phyloP scores from a whole-genome alignment of 371 early-diverging fungal species.

The Mortierella sp. region DNA sequence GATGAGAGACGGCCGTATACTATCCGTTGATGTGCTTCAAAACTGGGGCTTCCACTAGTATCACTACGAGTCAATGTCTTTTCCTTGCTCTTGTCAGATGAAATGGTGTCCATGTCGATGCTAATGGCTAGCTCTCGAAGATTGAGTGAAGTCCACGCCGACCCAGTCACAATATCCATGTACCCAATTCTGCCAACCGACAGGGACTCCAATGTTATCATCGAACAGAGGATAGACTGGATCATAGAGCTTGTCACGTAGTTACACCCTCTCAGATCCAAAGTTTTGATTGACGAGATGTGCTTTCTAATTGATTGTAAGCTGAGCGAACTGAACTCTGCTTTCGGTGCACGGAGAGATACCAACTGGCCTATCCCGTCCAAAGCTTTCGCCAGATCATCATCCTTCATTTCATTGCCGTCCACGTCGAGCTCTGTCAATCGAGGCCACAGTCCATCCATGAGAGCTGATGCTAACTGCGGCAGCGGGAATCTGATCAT shows the following conservation, averaged over 20 bases:
- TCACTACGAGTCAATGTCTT: background rate
- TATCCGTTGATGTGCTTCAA: slow-evolving; percentile 9
- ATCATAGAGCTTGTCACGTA: background rate
- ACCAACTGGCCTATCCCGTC: background rate
- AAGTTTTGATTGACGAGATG: background rate
- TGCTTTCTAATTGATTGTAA: slow-evolving; percentile 1
- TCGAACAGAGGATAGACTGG: slow-evolving; percentile 15
- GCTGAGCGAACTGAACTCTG: slow-evolving; percentile 1
- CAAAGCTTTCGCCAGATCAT: background rate
- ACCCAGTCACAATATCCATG: slow-evolving; percentile 12
- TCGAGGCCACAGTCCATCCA: slow-evolving; percentile 4
- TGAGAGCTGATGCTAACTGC: background rate
- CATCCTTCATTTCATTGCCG: background rate
- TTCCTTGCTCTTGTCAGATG: background rate
- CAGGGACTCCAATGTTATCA: slow-evolving; percentile 8
- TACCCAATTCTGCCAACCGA: background rate
- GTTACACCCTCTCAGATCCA: slow-evolving; percentile 3
- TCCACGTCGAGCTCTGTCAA: slow-evolving; percentile 1
- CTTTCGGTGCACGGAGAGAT: background rate
- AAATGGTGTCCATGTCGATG: slow-evolving; percentile 10
- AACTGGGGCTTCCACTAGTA: background rate
- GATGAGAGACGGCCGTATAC: slow-evolving; percentile 12
- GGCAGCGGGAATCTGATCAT: background rate
- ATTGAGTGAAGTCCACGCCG: slow-evolving; percentile 9
- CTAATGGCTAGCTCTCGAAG: background rate